A percentile compares a stretch with the other conserved stretches of the same genome.
phyloP scores from a whole-genome alignment of 1,139 yeast species.

The Sporopachydermia cereana region DNA sequence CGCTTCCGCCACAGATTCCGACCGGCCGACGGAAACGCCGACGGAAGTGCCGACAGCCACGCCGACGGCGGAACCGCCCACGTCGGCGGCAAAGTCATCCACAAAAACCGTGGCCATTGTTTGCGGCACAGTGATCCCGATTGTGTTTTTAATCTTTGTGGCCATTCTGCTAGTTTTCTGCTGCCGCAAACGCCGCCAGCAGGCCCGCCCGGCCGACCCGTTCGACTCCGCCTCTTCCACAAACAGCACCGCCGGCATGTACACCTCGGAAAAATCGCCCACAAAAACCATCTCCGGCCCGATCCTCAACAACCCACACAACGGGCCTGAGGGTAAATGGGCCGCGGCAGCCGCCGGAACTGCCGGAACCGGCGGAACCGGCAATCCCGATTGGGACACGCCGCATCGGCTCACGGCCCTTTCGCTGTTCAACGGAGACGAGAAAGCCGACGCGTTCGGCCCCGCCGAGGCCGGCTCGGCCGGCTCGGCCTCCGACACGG shows the following conservation, averaged over 20 bases:
- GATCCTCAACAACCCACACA: constrained; percentile 29
- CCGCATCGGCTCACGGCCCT: constrained; percentile 13
- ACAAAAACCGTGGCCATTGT: constrained; percentile 63
- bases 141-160: constrained; percentile 36
- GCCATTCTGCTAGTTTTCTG: constrained; percentile 45
- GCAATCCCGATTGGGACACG: constrained; percentile 17
- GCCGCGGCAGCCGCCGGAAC: constrained; percentile 7
- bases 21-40: no score
- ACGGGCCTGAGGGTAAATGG: constrained; percentile 26
- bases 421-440: not conserved
- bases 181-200: constrained; percentile 32
- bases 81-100: constrained; percentile 17
- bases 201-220: not conserved
- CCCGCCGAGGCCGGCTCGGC: constrained; percentile 12
- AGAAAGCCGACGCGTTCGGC: not conserved
- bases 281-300: constrained; percentile 28
- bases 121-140: constrained; percentile 78
- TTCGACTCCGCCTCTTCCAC: not conserved
- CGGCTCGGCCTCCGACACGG: constrained; percentile 18
- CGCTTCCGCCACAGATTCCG: constrained; percentile 19
- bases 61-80: constrained; percentile 16
- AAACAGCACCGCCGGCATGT: no score
- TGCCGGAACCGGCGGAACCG: not conserved
- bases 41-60: constrained; percentile 13
- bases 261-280: constrained; percentile 17